These are phyloP conservation scores for Poa annua DNA, from an alignment of 176 grass and related monocot genomes.

Conservation along the genomic window DNA sequence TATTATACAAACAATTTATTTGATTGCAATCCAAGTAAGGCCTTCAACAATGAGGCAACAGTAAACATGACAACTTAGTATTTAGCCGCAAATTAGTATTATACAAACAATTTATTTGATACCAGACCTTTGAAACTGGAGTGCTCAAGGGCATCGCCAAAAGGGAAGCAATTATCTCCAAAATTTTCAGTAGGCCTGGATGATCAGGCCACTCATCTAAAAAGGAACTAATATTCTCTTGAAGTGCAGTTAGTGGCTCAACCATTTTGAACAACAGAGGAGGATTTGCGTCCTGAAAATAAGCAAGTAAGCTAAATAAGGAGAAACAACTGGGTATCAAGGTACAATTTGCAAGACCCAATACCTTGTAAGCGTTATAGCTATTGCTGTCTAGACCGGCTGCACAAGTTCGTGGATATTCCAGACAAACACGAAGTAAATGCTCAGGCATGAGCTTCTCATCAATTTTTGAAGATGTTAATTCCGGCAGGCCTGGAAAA, in stretches of 20 bases:
- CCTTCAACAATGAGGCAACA: slow-evolving; percentile 55
- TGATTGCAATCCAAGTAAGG: slow-evolving; percentile 80
- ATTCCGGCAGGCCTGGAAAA: slow-evolving; percentile 64
- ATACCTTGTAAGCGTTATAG: slow-evolving; percentile 90
- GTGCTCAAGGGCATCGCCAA: slow-evolving; percentile 61
- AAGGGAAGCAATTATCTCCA: slow-evolving; percentile 68
- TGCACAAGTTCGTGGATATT: slow-evolving; percentile 59
- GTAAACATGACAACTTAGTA: slow-evolving; percentile 25
- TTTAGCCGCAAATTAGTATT: slow-evolving; percentile 9
- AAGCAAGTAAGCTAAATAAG: slow-evolving; percentile 29
- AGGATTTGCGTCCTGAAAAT: slow-evolving; percentile 83
- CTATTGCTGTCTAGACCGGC: slow-evolving; percentile 30
- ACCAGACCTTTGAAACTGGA: slow-evolving; percentile 72
- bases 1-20: slow-evolving; percentile 9
- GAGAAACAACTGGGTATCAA: slow-evolving; percentile 1
- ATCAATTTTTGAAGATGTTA: slow-evolving; percentile 70
- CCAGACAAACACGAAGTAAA: slow-evolving; percentile 73
- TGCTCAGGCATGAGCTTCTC: slow-evolving; percentile 83
- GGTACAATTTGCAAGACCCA: slow-evolving; percentile 23
- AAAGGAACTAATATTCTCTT: slow-evolving; percentile 66
- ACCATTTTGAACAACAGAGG: slow-evolving; percentile 79
- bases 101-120: slow-evolving; percentile 25
- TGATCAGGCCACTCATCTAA: slow-evolving; percentile 86
- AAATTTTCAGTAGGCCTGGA: slow-evolving; percentile 78
- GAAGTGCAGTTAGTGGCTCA: slow-evolving; percentile 56